These are phyloP conservation scores for Phyllostachys edulis DNA, from an alignment of 176 grass and related monocot genomes.

Conservation along the genomic window DNA sequence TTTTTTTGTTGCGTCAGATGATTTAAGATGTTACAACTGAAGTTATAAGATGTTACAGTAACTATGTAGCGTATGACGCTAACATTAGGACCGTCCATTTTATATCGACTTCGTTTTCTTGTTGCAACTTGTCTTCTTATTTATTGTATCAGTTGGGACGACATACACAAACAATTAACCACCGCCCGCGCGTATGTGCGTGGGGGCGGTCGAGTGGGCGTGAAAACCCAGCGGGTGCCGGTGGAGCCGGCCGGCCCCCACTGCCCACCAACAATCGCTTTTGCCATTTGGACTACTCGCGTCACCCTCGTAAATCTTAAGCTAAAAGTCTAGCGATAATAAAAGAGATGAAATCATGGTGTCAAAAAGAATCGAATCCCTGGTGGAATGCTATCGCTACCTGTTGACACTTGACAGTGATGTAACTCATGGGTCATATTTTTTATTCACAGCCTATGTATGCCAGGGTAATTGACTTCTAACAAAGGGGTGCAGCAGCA, in stretches of 20 bases:
- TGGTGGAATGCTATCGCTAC: neutral
- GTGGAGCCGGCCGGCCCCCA: neutral
- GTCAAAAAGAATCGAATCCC: neutral
- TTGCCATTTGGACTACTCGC: neutral
- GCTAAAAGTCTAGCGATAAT: neutral
- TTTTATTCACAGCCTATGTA: neutral
- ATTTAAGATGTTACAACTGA: too few relatives aligned
- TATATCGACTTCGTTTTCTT: too few relatives aligned
- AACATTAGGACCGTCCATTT: too few relatives aligned
- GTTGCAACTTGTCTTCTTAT: too few relatives aligned
- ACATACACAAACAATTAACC: too few relatives aligned
- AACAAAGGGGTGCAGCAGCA: neutral
- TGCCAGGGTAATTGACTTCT: neutral
- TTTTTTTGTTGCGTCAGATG: too few relatives aligned
- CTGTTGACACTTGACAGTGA: neutral
- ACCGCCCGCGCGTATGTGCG: too few relatives aligned
- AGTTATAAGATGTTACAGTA: too few relatives aligned
- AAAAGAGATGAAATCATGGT: neutral
- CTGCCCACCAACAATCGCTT: neutral
- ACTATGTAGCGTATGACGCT: too few relatives aligned
- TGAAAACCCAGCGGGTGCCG: neutral
- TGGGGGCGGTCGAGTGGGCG: neutral
- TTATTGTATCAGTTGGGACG: too few relatives aligned
- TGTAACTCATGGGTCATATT: neutral
- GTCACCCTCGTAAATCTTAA: neutral